Conservation (phyloP, 257 asterid species). For the Haberlea rhodopensis region DNA sequence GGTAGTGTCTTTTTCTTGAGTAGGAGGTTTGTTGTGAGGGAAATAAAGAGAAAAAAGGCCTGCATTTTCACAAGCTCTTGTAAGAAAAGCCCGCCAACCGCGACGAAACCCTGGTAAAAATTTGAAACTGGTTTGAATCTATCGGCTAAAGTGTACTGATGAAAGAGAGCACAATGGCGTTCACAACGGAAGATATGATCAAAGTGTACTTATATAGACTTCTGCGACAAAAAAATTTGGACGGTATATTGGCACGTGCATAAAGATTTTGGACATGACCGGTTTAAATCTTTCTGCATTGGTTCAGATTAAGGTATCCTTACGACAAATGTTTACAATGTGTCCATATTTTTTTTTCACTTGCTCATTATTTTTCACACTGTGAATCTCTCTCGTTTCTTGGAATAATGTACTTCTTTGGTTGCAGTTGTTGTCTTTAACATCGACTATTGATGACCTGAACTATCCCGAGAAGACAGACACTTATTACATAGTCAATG, state of each 20-base stretch:
- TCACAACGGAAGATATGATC: conserved; percentile 63
- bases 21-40: conserved; percentile 16
- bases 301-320: conserved; percentile 80
- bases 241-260: conserved; percentile 63
- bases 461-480: conserved; percentile 94
- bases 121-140: conserved; percentile 35
- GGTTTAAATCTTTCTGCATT: conserved; percentile 85
- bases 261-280: conserved; percentile 90
- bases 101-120: conserved; percentile 13
- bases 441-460: conserved; percentile 86
- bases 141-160: conserved; percentile 25
- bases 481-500: conserved; percentile 82
- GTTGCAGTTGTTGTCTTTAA: conserved; percentile 70
- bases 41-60: conserved; percentile 13
- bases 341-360: conserved; percentile 13
- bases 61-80: conserved; percentile 17
- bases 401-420: conserved; percentile 22
- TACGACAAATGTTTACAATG: no score
- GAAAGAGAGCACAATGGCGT: conserved; percentile 47
- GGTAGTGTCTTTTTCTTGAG: conserved; percentile 12
- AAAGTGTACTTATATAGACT: conserved; percentile 52
- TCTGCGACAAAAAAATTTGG: conserved; percentile 61
- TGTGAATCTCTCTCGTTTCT: neutral
- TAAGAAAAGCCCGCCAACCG: neutral
- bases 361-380: neutral